Percentiles rank a stretch among this genome's conserved stretches.
Conservation (phyloP, 225 moss, liverwort and hornwort genomes). For the Pseudisothecium myosuroides region DNA sequence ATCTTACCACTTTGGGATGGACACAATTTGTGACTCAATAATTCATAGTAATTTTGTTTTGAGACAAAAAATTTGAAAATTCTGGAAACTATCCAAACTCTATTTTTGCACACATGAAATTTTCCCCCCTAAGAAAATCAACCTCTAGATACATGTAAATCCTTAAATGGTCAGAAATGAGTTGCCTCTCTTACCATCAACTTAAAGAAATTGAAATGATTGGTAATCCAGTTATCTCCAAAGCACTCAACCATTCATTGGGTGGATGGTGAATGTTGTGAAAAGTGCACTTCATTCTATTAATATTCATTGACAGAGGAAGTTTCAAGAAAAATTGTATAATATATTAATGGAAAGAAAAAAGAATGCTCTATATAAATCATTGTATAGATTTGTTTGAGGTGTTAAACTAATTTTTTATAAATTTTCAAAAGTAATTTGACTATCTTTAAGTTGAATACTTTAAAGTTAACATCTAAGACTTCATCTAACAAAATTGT, state of each 20-base stretch:
- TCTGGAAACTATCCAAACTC: no score
- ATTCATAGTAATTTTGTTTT: no score
- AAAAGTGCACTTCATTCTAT: not conserved
- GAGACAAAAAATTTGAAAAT: no score
- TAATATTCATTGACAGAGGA: not conserved
- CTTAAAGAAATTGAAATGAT: not conserved
- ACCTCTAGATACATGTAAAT: no score
- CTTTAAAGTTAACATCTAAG: not conserved
- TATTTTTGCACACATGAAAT: no score
- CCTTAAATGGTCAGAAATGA: no score
- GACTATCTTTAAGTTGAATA: not conserved
- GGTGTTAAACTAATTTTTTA: not conserved
- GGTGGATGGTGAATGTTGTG: not conserved
- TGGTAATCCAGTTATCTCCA: not conserved
- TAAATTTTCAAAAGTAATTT: not conserved
- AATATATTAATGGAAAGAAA: not conserved
- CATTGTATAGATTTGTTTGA: not conserved
- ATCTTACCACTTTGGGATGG: no score
- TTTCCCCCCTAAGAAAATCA: no score
- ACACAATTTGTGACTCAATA: no score
- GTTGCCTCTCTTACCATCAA: no score
- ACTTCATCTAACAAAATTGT: not conserved
- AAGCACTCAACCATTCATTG: not conserved
- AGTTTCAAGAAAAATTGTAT: accelerated
- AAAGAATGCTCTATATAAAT: not conserved